These are phyloP conservation scores for Fusarium succisae DNA, from an alignment of 2,329 filamentous ascomycete genomes.

Conservation along the genomic window DNA sequence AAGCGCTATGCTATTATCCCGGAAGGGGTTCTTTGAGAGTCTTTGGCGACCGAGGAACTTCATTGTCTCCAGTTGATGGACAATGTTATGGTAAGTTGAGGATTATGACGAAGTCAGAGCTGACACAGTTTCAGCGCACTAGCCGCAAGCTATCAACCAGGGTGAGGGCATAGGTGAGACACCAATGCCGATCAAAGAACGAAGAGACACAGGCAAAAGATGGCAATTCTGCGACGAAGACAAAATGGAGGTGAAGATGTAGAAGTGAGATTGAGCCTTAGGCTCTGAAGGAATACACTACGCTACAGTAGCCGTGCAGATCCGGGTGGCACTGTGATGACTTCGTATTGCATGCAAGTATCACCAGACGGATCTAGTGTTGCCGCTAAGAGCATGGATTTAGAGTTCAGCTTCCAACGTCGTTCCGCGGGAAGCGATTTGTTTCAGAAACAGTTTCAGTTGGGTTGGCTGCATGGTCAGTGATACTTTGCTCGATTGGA, in stretches of 20 bases:
- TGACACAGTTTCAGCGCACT: constrained; percentile 4
- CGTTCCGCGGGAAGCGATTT: background rate
- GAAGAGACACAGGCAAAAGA: background rate
- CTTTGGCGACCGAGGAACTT: constrained; percentile 8
- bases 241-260: background rate
- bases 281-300: background rate
- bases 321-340: background rate
- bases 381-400: background rate
- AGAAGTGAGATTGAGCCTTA: background rate
- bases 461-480: background rate
- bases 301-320: background rate
- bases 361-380: background rate
- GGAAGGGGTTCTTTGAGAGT: background rate
- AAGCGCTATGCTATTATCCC: background rate
- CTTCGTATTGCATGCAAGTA: background rate
- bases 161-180: background rate
- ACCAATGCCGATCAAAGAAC: background rate
- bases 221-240: background rate
- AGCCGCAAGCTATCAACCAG: background rate
- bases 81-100: background rate
- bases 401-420: background rate
- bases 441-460: constrained; percentile 2
- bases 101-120: background rate
- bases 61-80: background rate
- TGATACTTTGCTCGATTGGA: background rate